Base-by-base conservation (phyloP, 768 basidiomycete species). In the Trametes maxima region DNA sequence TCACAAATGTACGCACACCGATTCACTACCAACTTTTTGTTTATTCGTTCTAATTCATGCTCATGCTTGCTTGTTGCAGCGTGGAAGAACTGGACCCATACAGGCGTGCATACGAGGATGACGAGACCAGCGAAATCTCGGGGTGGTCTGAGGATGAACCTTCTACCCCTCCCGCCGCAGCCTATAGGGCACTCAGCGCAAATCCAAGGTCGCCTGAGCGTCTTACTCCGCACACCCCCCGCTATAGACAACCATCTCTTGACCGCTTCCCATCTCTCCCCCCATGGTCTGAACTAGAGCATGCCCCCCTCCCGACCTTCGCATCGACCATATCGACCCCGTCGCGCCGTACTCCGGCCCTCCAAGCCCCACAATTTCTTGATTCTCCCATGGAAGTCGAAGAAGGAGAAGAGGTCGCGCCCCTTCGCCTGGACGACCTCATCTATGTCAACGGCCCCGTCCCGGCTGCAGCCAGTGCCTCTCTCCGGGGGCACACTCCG, bases 271-370 rank as follows among this genome's bases (percentile, higher is more conserved):
- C 28, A 40, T 40, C 39, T n/a, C 39, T 40, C 39, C 12, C 19
- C 3, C 22, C 37, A 2, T 6, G 19, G 10, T 33, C 28, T 33
- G 28, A 33, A 33, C 47, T 57, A 8, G 56, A 57, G 37, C 16
- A 22, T 3, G 56, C 56, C 0, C 56, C 56, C 16, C 56, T 47
- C 10, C 56, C 56, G 1, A n/a, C n/a, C 12, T 42, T 57, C 46
- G 19, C 47, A 16, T 39, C n/a, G 35, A 24, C 13, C 35, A 13
- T 8, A 33, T 33, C 28, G 28, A 33, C 28, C 28, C 28, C 28
- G 28, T 33, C 4, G 28, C 3, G 28, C 8, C 28, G 28, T 8
- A 33, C 28, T 3, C 28, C 28, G 4, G 28, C 28, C 28, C 28
- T 8, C 28, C 28, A 3, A 33, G 28, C 28, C 8, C 28, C 28